Base-by-base conservation (phyloP, 345 rosid genomes). In the Salix caprea region DNA sequence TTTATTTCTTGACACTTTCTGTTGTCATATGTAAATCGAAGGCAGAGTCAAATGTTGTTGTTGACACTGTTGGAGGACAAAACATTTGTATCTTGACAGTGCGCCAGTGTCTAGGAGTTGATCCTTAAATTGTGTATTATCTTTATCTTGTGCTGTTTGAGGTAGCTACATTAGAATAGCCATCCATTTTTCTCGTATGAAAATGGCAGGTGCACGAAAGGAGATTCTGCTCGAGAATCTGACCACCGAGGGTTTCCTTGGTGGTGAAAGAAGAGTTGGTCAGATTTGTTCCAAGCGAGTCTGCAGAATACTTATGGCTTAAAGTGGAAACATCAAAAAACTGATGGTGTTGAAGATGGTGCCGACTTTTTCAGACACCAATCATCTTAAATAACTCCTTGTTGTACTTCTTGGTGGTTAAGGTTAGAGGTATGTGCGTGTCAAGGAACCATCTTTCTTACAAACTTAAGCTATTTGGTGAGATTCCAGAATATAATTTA, bases 291-390 rank as follows among this genome's bases (percentile, higher is more conserved):
- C 97, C 0, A 93, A 91, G 85, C 87, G 97, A 71, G 90, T 96
- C 66, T 93, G 91, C 79, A 86, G 96, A 85, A 82, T 96, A 76
- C 90, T 92, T 26, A 91, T 93, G 94, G 93, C 98, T 81, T 86
- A 81, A 62, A 85, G 77, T 72, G 92, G 91, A 78, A 80, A 84
- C 77, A 87, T 92, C 67, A 91, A 82, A 87, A 92, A 87, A 91
- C 98, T 21, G 96, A 91, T 82, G 96, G 89, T 60, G 89, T 96
- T 8, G 99, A 93, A 75, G 87, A 88, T 18, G 99, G 99, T 82
- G 98, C 99, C 42, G 97, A 91, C 85, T 88, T 85, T 81, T 91
- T 94, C 87, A 61, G 76, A 70, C 67, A 46, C 69, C 58, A 77
- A 32, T 46, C 69, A 11, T 72, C 72, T 70, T 76, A 52, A 72